Evolutionary conservation across 2,329 filamentous ascomycete genomes (phyloP), one percentile per base, ranked within the genome.

Genomic region (Clathrospora elynae): DNA sequence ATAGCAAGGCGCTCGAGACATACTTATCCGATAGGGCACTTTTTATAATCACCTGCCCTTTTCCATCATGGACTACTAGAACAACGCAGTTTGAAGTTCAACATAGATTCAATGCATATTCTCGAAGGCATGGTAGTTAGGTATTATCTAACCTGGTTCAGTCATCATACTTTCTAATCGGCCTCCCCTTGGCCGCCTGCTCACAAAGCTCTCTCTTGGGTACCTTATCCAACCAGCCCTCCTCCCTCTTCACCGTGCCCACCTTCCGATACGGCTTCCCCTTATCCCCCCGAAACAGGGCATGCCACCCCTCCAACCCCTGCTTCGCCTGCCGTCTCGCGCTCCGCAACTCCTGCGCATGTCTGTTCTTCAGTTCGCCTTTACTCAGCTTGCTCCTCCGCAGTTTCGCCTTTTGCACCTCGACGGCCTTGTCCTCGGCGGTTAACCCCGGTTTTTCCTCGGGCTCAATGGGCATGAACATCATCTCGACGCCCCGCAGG

Each of bases 401-500:
- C n/a, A n/a, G 40, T 47, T 46, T 44, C 35, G 66, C 64, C 47
- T 57, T 60, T 25, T 68, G 62, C 24, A 59, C 36, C 17, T 59
- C 63, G 2, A 49, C 58, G 1, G 58, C 63, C 19, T 57, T 42
- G 22, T 62, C 62, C 7, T 59, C 61, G 1, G 59, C 40, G 2
- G 49, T 53, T 2, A 55, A 49, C 5, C 47, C 42, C 20, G 47
- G 38, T 11, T 62, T 61, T 8, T 75, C 77, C 12, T 79, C 73
- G 23, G 91, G 87, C 29, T 71, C 66, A 6, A 92, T 67, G 1
- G 83, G 81, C 2, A 85, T 69, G 72, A 83, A 97, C 81, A 95
- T 93, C 51, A 85, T 80, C 73, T 97, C 93, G 4, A 89, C 86
- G 31, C 93, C 93, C 49, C 88, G 82, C 68, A 96, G 74, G 73